A percentile compares a stretch with the other conserved stretches of the same genome.
These are phyloP conservation scores for Psidium friedrichsthalianum DNA, from an alignment of 345 rosid genomes.

Conservation along the genomic window DNA sequence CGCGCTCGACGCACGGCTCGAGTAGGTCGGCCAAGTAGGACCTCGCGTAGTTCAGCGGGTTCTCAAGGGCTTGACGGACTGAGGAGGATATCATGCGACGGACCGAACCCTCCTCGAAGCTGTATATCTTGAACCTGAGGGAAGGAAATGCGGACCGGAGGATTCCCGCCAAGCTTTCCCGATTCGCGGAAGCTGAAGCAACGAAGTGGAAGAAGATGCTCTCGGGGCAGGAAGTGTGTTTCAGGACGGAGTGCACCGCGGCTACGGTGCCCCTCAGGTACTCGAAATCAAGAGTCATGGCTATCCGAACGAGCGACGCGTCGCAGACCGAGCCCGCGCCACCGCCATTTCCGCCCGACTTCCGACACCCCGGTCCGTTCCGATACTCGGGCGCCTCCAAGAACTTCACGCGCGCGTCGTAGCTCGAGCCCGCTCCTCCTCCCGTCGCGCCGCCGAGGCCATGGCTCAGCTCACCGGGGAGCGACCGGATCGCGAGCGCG, in stretches of 20 bases:
- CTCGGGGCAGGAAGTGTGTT: slow-evolving; percentile 70
- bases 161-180: slow-evolving; percentile 1
- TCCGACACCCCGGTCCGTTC: slow-evolving; percentile 31
- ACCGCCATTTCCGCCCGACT: background rate
- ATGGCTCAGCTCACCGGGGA: background rate
- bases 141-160: slow-evolving; percentile 48
- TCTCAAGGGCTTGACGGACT: slow-evolving; percentile 55
- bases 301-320: slow-evolving; percentile 43
- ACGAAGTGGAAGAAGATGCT: slow-evolving; percentile 65
- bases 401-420: slow-evolving; percentile 3
- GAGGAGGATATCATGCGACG: slow-evolving; percentile 45
- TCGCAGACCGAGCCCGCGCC: slow-evolving; percentile 13
- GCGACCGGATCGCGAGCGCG: background rate
- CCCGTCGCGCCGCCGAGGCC: background rate
- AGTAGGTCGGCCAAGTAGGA: slow-evolving; percentile 55
- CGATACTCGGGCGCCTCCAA: slow-evolving; percentile 53
- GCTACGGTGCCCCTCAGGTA: slow-evolving; percentile 73
- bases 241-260: slow-evolving; percentile 61
- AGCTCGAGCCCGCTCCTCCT: background rate
- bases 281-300: slow-evolving; percentile 67
- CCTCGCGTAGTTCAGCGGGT: slow-evolving; percentile 71
- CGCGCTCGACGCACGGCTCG: slow-evolving; percentile 31
- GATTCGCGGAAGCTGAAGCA: slow-evolving; percentile 19
- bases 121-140: slow-evolving; percentile 37
- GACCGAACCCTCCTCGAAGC: slow-evolving; percentile 33